A percentile compares a stretch with the other conserved stretches of the same genome.
Conservation (phyloP, 176 grass and related monocot species). For the Secale cereale region DNA sequence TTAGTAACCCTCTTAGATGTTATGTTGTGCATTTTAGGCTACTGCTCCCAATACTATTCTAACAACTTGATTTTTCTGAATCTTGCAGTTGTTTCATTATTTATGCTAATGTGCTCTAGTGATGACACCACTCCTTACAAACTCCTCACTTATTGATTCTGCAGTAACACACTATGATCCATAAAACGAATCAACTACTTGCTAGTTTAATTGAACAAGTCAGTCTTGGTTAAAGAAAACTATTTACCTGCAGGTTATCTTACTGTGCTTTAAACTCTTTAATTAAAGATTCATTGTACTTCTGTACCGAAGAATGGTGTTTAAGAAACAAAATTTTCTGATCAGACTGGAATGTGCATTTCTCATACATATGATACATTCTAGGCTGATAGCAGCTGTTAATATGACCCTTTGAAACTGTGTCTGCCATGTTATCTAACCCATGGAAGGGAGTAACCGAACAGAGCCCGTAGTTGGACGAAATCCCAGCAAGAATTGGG, state of each 20-base stretch:
- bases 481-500: background rate
- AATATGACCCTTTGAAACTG: background rate
- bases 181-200: background rate
- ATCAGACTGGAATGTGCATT: background rate
- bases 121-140: conserved; percentile 94
- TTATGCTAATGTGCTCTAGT: conserved; percentile 57
- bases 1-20: background rate
- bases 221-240: background rate
- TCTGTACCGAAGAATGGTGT: background rate
- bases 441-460: no score
- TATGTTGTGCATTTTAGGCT: background rate
- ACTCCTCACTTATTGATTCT: conserved; percentile 82
- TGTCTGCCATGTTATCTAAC: background rate
- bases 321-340: background rate
- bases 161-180: conserved; percentile 47
- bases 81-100: conserved; percentile 79
- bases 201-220: conserved; percentile 7
- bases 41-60: conserved; percentile 1
- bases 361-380: background rate
- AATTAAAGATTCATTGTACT: conserved; percentile 16
- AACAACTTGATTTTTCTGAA: conserved; percentile 8
- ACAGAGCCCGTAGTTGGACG: background rate
- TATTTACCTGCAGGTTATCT: conserved; percentile 67
- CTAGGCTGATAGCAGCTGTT: background rate
- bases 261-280: conserved; percentile 33